phyloP scores from a whole-genome alignment of 106 monocot genomes.

The Triglochin maritima region DNA sequence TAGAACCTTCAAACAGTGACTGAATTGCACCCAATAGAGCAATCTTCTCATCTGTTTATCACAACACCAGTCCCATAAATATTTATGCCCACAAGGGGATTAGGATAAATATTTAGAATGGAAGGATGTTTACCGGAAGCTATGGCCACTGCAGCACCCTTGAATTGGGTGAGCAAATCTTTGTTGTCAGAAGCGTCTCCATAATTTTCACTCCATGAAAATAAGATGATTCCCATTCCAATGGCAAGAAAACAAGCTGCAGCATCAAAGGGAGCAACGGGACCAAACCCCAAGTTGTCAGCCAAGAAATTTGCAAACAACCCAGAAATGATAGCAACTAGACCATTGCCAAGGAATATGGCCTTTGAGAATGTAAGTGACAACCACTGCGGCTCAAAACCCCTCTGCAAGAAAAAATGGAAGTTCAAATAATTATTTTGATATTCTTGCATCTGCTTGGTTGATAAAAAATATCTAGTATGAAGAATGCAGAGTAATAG shows the following conservation, averaged over 20 bases:
- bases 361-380: constrained; percentile 98
- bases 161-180: constrained; percentile 73
- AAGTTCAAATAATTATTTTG: too few relatives aligned
- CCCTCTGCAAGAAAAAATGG: constrained; percentile 45
- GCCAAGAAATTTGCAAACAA: constrained; percentile 76
- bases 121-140: constrained; percentile 59
- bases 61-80: neutral
- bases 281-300: constrained; percentile 83
- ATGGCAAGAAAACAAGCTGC: constrained; percentile 88
- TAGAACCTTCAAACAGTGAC: constrained; percentile 93
- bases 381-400: constrained; percentile 94
- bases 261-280: constrained; percentile 96
- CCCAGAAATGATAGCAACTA: constrained; percentile 72
- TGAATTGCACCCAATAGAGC: constrained; percentile 97
- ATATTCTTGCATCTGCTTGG: too few relatives aligned
- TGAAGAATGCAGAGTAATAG: too few relatives aligned
- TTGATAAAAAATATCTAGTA: too few relatives aligned
- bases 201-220: constrained; percentile 88
- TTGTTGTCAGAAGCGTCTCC: constrained; percentile 94
- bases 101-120: neutral
- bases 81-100: neutral
- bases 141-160: constrained; percentile 75
- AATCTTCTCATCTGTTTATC: constrained; percentile 83
- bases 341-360: constrained; percentile 97
- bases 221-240: constrained; percentile 87